phyloP scores from a whole-genome alignment of 2,329 filamentous ascomycete species.

The Aspergillus sp. region DNA sequence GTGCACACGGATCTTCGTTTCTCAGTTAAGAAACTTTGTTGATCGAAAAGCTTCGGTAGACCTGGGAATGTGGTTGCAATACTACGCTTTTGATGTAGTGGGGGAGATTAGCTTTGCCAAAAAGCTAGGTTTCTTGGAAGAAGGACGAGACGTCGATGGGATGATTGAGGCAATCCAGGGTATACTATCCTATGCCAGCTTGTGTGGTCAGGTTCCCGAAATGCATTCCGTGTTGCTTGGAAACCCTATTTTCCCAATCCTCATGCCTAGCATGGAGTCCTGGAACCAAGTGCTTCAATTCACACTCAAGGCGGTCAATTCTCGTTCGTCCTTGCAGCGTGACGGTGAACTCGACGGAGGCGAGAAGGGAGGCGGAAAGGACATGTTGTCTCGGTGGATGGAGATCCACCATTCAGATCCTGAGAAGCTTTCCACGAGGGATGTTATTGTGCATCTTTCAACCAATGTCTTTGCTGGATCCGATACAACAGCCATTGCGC shows the following conservation, averaged over 20 bases:
- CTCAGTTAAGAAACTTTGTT: too few relatives aligned
- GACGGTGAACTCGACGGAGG: too few relatives aligned
- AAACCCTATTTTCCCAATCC: conserved; percentile 23
- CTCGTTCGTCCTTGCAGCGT: too few relatives aligned
- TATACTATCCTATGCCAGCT: too few relatives aligned
- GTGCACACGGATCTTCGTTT: too few relatives aligned
- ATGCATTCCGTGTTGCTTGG: conserved; percentile 9
- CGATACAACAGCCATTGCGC: conserved; percentile 31
- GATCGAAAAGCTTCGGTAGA: conserved; percentile 1
- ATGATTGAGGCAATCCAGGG: conserved; percentile 24
- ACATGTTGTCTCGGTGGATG: conserved; percentile 25
- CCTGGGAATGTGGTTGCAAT: conserved; percentile 18
- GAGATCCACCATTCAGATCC: conserved; percentile 20
- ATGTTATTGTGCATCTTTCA: too few relatives aligned
- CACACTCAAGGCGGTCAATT: too few relatives aligned
- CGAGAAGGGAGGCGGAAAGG: conserved; percentile 15
- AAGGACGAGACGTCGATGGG: conserved; percentile 31
- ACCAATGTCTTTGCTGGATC: conserved; percentile 20
- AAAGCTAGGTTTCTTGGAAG: conserved; percentile 37
- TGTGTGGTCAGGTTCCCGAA: too few relatives aligned
- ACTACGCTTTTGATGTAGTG: conserved; percentile 36
- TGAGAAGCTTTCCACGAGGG: conserved; percentile 16
- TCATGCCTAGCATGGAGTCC: too few relatives aligned
- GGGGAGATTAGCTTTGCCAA: conserved; percentile 35
- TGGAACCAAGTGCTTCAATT: too few relatives aligned